A percentile compares a stretch with the other conserved stretches of the same genome.
Evolutionary conservation across 768 basidiomycete species (phyloP).

Genomic region (Russula virescens): DNA sequence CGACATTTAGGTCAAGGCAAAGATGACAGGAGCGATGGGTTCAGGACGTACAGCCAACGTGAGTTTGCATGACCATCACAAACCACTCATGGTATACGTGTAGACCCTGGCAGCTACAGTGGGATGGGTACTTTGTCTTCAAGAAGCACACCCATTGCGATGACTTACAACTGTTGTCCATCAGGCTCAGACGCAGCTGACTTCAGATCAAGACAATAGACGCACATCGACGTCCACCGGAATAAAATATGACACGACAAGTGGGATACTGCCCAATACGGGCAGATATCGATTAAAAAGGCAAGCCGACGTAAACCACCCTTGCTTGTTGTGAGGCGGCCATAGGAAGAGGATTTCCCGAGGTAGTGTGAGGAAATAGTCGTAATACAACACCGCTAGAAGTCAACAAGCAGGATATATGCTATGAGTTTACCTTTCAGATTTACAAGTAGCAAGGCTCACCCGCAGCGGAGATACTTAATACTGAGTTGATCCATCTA

Average conservation of each 20-base stretch:
- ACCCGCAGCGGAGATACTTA: slow-evolving; percentile 1
- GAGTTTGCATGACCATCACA: neutral
- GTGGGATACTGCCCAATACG: slow-evolving; percentile 33
- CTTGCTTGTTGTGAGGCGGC: slow-evolving; percentile 34
- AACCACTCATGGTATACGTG: slow-evolving; percentile 1
- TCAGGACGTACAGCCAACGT: neutral
- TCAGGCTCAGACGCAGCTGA: neutral
- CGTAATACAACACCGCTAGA: slow-evolving; percentile 31
- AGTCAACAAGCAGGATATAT: neutral
- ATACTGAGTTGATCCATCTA: slow-evolving; percentile 8
- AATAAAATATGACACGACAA: slow-evolving; percentile 26
- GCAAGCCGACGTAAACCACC: slow-evolving; percentile 39
- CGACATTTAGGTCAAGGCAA: neutral
- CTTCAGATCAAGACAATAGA: neutral
- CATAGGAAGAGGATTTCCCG: slow-evolving; percentile 42
- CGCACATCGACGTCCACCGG: neutral
- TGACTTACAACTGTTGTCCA: slow-evolving; percentile 6
- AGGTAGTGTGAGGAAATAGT: slow-evolving; percentile 29
- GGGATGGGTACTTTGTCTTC: neutral
- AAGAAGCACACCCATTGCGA: too few relatives aligned
- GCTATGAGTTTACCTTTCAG: neutral
- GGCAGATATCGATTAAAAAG: slow-evolving; percentile 47
- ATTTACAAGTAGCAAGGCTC: neutral
- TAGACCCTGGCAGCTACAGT: slow-evolving; percentile 1
- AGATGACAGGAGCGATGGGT: too few relatives aligned